Percentiles rank a stretch among this genome's conserved stretches.
Conservation (phyloP, 2,329 filamentous ascomycete genomes). For the Microascus cirrosus region DNA sequence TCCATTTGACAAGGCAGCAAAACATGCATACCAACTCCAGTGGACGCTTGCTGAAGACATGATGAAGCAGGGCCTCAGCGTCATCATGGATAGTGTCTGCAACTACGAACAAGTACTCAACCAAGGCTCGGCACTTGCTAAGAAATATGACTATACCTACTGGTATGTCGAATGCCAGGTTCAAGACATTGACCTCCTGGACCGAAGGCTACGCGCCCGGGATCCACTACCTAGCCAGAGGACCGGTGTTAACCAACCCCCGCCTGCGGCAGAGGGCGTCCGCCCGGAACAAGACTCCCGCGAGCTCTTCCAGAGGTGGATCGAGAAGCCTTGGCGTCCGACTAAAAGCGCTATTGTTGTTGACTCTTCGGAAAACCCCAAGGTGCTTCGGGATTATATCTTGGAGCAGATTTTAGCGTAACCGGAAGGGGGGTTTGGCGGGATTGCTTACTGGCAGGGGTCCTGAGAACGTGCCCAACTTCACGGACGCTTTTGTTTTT, state of each 20-base stretch:
- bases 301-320: background rate
- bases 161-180: conserved; percentile 21
- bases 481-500: too few relatives aligned
- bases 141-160: conserved; percentile 12
- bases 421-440: too few relatives aligned
- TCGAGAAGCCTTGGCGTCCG: background rate
- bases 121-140: conserved; percentile 16
- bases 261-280: conserved; percentile 1
- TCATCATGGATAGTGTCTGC: conserved; percentile 26
- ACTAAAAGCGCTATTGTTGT: background rate
- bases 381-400: background rate
- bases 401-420: too few relatives aligned
- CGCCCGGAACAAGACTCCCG: conserved; percentile 6
- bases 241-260: conserved; percentile 13
- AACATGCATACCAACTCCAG: conserved; percentile 19
- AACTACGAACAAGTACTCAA: conserved; percentile 20
- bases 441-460: too few relatives aligned
- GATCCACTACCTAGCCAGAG: conserved; percentile 18
- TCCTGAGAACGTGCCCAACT: too few relatives aligned
- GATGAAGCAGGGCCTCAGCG: conserved; percentile 18
- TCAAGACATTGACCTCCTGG: conserved; percentile 16
- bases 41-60: conserved; percentile 22
- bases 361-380: background rate
- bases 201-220: conserved; percentile 14
- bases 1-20: conserved; percentile 18